phyloP scores from a whole-genome alignment of 352 stramenopile species.

The Phytophthora uliginosa region DNA sequence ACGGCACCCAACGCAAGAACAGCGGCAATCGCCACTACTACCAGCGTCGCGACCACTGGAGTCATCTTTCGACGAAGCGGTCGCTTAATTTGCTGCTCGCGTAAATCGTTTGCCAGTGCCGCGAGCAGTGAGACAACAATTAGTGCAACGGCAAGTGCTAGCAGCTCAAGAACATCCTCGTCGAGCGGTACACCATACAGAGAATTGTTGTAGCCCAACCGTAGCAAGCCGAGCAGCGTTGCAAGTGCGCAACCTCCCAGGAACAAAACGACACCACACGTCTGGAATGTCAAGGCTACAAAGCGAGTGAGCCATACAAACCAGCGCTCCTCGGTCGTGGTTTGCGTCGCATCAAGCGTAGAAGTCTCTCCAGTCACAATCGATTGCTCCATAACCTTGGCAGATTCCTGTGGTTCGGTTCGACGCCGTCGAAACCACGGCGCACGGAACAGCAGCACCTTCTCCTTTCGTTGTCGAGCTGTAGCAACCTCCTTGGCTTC shows the following conservation, averaged over 20 bases:
- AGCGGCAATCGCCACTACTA: slow-evolving; percentile 48
- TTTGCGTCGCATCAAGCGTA: slow-evolving; percentile 54
- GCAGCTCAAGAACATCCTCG: slow-evolving; percentile 49
- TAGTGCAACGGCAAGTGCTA: slow-evolving; percentile 47
- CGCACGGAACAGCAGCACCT: slow-evolving; percentile 68
- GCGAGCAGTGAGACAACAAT: slow-evolving; percentile 49
- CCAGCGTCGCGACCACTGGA: slow-evolving; percentile 21
- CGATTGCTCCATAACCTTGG: slow-evolving; percentile 12
- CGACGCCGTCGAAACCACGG: slow-evolving; percentile 32
- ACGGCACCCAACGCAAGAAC: slow-evolving; percentile 54
- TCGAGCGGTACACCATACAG: slow-evolving; percentile 68
- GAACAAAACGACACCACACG: slow-evolving; percentile 46
- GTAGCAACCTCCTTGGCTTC: slow-evolving; percentile 65
- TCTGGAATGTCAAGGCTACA: slow-evolving; percentile 48
- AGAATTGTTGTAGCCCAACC: slow-evolving; percentile 55
- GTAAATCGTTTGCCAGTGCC: slow-evolving; percentile 66
- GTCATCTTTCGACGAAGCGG: slow-evolving; percentile 27
- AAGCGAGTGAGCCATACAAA: slow-evolving; percentile 74
- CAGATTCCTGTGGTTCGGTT: neutral
- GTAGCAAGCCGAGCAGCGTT: slow-evolving; percentile 64
- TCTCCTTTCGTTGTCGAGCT: slow-evolving; percentile 80
- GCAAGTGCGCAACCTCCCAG: slow-evolving; percentile 55
- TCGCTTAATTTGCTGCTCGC: slow-evolving; percentile 43
- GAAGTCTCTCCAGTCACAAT: slow-evolving; percentile 27
- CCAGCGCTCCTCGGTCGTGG: slow-evolving; percentile 83